Conservation (phyloP, 306 rosid species). For the Adenanthera pavonina region DNA sequence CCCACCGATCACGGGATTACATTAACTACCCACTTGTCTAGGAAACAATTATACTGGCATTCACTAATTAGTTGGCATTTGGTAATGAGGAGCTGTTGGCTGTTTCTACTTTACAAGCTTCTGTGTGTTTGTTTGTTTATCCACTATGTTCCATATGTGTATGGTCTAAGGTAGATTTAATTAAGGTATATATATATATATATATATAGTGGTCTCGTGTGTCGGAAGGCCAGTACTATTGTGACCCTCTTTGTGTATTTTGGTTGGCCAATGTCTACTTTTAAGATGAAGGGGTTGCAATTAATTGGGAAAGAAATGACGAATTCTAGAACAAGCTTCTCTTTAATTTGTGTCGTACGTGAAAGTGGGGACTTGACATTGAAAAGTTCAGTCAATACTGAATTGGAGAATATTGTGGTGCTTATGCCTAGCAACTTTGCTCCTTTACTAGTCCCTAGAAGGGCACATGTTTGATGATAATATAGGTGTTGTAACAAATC, state of each 20-base stretch:
- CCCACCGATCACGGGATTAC: neutral
- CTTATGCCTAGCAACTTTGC: neutral
- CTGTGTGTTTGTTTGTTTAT: neutral
- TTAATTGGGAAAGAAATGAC: neutral
- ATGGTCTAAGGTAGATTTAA: neutral
- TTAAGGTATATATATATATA: too few species aligned
- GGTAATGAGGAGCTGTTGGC: slow-evolving; percentile 15
- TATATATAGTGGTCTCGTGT: too few species aligned
- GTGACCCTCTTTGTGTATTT: neutral
- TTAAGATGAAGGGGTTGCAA: neutral
- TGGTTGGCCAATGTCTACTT: neutral
- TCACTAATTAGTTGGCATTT: neutral
- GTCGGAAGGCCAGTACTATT: neutral
- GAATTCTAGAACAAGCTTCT: neutral
- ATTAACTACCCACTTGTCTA: neutral
- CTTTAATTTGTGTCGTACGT: neutral
- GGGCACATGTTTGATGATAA: neutral
- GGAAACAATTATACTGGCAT: neutral
- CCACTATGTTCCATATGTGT: neutral
- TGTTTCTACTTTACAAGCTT: neutral
- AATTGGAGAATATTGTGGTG: neutral
- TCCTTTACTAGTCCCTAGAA: neutral
- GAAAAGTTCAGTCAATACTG: neutral
- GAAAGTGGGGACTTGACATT: neutral
- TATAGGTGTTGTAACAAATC: too few species aligned